Percentiles rank a stretch among this genome's conserved stretches.
phyloP scores from a whole-genome alignment of 768 basidiomycete genomes.

The Clavaria fumosa region DNA sequence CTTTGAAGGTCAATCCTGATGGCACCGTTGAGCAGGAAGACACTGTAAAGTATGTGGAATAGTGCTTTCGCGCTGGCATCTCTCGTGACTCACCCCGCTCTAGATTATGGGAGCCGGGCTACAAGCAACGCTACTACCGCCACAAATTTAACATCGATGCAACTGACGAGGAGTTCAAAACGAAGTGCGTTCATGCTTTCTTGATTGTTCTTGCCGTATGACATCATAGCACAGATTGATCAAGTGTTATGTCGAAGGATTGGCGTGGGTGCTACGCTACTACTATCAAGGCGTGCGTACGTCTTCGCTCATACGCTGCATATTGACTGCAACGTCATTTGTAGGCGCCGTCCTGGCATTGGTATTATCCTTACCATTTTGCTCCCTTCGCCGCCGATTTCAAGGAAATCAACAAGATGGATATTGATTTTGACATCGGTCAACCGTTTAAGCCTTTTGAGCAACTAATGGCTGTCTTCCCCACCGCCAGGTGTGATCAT shows the following conservation, averaged over 20 bases:
- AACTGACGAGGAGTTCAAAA: constrained; percentile 56
- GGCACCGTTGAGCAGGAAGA: constrained; percentile 93
- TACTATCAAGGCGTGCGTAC: constrained; percentile 93
- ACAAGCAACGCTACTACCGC: constrained; percentile 86
- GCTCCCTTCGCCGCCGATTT: constrained; percentile 97
- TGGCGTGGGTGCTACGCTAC: constrained; percentile 92
- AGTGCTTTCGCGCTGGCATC: not conserved
- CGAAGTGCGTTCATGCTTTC: constrained; percentile 31
- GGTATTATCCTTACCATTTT: constrained; percentile 98
- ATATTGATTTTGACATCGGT: constrained; percentile 66
- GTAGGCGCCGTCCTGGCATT: constrained; percentile 90
- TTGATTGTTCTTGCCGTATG: not conserved
- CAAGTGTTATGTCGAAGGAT: constrained; percentile 78
- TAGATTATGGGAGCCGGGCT: constrained; percentile 93
- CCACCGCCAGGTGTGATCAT: constrained; percentile 60
- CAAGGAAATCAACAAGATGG: constrained; percentile 57
- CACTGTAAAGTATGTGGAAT: constrained; percentile 60
- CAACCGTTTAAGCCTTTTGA: constrained; percentile 94
- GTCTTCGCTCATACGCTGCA: not conserved
- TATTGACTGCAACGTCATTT: constrained; percentile 8
- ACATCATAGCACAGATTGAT: constrained; percentile 40
- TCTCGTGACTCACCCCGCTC: constrained; percentile 7
- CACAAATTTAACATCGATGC: constrained; percentile 78
- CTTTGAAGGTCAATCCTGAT: constrained; percentile 72
- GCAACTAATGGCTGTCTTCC: constrained; percentile 97